Base-by-base conservation (phyloP, 179 eudicot genomes). In the Vitellaria paradoxa region DNA sequence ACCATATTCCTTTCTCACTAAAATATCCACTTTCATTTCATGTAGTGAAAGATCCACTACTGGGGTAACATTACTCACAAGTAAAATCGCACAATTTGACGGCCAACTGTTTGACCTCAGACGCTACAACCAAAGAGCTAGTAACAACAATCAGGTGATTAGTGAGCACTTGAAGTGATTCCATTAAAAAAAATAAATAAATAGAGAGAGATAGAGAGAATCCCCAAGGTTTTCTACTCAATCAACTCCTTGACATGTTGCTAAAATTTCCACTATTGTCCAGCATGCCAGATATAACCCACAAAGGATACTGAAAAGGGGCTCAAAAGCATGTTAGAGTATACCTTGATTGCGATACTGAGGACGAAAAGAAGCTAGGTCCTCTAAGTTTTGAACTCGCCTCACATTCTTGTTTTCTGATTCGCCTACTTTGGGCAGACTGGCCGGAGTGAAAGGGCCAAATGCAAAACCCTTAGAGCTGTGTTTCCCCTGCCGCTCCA, bases 361-460 rank as follows among this genome's bases (percentile, higher is more conserved):
- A 76, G 93, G 95, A 40, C 84, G 87, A 68, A 79, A 85, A 45
- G 89, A 86, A 65, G 87, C 81, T 68, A 87, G 82, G 66, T 75
- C 75, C 80, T 87, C 89, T 80, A 85, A 79, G 75, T 86, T 87
- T 57, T 87, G 89, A 68, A 70, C 52, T 11, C 57, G 81, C 79
- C 69, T 79, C 5, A 23, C 68, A 68, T 78, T 49, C 69, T 60
- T 77, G 56, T 65, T 65, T 74, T 66, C 79, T 26, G 82, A 82
- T 21, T 79, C 85, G 46, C 37, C 79, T 55, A 73, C 62, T 63
- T 70, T 70, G 26, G 83, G 17, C 55, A 42, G 62, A 70, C 81
- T 87, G n/a, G 60, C 84, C 13, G 93, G 93, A 64, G 87, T 77
- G 76, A 89, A 91, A 70, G 93, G 93, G 61, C 93, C 95, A 78